Evolutionary conservation across 1,139 yeast species (phyloP), one percentile per base, ranked within the genome.

Genomic region (Protomyces lactucae-debilis): DNA sequence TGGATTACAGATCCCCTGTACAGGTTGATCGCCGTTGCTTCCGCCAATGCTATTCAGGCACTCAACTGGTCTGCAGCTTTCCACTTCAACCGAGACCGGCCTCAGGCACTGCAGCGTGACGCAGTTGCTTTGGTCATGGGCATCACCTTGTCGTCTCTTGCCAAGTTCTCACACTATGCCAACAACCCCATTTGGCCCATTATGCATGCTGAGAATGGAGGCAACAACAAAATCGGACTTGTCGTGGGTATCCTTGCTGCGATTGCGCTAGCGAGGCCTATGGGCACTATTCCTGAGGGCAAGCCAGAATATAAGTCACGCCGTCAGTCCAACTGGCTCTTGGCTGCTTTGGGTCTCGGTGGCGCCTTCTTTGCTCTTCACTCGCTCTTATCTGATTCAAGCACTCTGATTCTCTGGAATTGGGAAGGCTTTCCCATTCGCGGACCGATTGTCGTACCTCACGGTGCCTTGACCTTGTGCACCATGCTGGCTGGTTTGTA

Each of bases 161-260:
- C 90, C 39, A 93, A 95, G 73, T 87, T 83, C 76, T 83, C 86
- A 18, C 83, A 81, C 72, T 88, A 83, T 76, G 85, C 97, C 4
- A 92, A 92, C 73, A 93, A 93, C 74, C 99, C 99, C 48, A 79
- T 91, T 60, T 93, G 99, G 99, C 96, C 99, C 48, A 87, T 91
- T 55, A 86, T 93, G 93, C 87, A 91, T 73, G 81, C 80, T 37
- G 83, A 79, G 32, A 92, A 88, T 71, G 97, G 97, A 35, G 99
- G 99, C 9, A 84, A 84, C 79, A 92, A 92, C 74, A 80, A 79
- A 64, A 76, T 84, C 37, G 97, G 96, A 55, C 75, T 93, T 3
- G 76, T 80, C 10, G 67, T 90, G 54, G 96, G 93, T 35, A 72
- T 86, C n/a, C 70, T 82, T 5, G 82, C 85, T 51, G 57, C 63